Evolutionary conservation across 257 asterid genomes (phyloP).

Genomic region (Ballota nigra): DNA sequence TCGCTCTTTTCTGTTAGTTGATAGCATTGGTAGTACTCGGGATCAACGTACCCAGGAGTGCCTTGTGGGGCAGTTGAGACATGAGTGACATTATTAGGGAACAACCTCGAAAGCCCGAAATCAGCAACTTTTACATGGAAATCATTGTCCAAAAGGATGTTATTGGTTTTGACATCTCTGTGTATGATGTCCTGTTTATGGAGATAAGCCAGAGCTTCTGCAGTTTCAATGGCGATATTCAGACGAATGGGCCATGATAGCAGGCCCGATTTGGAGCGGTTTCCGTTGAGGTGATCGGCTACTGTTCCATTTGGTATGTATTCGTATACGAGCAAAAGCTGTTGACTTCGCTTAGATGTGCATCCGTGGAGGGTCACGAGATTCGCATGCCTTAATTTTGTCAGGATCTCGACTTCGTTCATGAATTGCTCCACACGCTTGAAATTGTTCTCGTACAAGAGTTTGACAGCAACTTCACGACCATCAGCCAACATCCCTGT

Average conservation of each 20-base stretch:
- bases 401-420: conserved; percentile 80
- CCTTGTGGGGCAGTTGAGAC: conserved; percentile 98
- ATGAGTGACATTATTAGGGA: conserved; percentile 74
- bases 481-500: conserved; percentile 77
- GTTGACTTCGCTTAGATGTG: conserved; percentile 78
- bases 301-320: conserved; percentile 81
- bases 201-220: conserved; percentile 70
- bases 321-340: conserved; percentile 75
- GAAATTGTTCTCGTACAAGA: conserved; percentile 75
- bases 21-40: conserved; percentile 87
- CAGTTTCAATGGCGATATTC: conserved; percentile 82
- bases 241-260: conserved; percentile 83
- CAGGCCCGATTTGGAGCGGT: conserved; percentile 63
- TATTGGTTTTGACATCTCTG: conserved; percentile 85
- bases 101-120: conserved; percentile 76
- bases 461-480: conserved; percentile 78
- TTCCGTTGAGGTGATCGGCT: conserved; percentile 88
- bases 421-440: conserved; percentile 89
- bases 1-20: conserved; percentile 91
- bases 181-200: conserved; percentile 71
- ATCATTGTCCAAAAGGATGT: conserved; percentile 79
- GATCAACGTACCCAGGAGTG: conserved; percentile 94
- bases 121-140: conserved; percentile 95
- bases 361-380: conserved; percentile 80
- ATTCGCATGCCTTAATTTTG: conserved; percentile 55